Percentiles rank a stretch among this genome's conserved stretches.
These are phyloP conservation scores for Penicillium soppii DNA, from an alignment of 495 filamentous ascomycete genomes.

Conservation along the genomic window DNA sequence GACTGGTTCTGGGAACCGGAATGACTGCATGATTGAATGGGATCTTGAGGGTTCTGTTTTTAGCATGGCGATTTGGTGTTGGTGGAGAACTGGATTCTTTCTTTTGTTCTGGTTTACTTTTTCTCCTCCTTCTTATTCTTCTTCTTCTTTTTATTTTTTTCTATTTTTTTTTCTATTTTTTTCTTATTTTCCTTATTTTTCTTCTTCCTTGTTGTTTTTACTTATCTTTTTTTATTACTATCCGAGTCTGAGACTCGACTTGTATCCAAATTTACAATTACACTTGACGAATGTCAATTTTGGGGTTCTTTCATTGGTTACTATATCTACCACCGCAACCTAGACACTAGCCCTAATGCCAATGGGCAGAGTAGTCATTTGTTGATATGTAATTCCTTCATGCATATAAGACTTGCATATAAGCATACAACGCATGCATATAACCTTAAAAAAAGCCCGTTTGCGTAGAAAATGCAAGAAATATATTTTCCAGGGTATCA, in stretches of 20 bases:
- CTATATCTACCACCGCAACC: no score
- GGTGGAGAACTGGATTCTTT: no score
- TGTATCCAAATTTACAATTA: conserved; percentile 9
- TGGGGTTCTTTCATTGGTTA: not conserved
- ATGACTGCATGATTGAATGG: not conserved
- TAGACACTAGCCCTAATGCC: no score
- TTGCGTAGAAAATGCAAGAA: no score
- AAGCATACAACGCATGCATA: no score
- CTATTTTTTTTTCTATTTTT: conserved; percentile 10
- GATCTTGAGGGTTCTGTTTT: not conserved
- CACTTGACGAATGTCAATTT: not conserved
- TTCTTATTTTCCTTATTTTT: conserved; percentile 3
- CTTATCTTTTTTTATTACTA: conserved; percentile 5
- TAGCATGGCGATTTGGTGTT: conserved; percentile 9
- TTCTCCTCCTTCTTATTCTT: conserved; percentile 8
- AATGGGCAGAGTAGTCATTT: no score
- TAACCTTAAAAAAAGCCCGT: no score
- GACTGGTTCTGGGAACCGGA: conserved; percentile 2
- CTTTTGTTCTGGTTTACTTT: no score
- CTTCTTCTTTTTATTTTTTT: conserved; percentile 15
- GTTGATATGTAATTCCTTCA: no score
- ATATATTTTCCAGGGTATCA: no score
- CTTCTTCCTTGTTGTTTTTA: conserved; percentile 7
- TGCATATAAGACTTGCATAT: no score
- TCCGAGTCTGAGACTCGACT: conserved; percentile 12